These are phyloP conservation scores for Ogataea hybrid DNA, from an alignment of 1,139 yeast species.

Conservation along the genomic window DNA sequence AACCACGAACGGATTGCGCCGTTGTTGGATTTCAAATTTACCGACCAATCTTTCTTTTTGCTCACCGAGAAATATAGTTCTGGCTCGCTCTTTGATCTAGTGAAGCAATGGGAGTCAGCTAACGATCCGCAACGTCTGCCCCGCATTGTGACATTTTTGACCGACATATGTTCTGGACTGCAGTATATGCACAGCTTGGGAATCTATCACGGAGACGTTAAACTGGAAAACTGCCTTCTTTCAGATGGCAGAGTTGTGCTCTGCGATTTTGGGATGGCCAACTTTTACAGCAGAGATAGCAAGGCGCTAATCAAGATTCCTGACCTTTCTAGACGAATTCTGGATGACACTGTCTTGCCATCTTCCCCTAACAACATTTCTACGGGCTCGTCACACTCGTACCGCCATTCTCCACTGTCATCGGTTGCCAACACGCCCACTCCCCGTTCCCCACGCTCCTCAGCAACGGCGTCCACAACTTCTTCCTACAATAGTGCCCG, in stretches of 20 bases:
- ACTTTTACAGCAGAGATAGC: conserved; percentile 19
- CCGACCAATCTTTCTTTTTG: conserved; percentile 65
- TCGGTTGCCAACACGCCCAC: conserved; percentile 1
- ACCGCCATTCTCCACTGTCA: conserved; percentile 3
- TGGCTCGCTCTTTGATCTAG: conserved; percentile 81
- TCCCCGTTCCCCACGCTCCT: conserved; percentile 6
- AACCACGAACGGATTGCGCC: conserved; percentile 66
- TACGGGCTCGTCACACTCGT: conserved; percentile 2
- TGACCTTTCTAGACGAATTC: conserved; percentile 15
- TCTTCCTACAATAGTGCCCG: conserved; percentile 6
- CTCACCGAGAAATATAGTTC: conserved; percentile 69
- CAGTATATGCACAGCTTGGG: conserved; percentile 69
- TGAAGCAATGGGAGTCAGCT: conserved; percentile 60
- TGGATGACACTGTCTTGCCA: conserved; percentile 7
- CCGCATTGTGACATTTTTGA: conserved; percentile 37
- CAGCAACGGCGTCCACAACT: conserved; percentile 7
- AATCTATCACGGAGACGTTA: conserved; percentile 86
- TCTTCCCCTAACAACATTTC: not conserved
- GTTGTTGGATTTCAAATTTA: conserved; percentile 59
- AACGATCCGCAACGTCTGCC: conserved; percentile 31
- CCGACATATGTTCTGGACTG: conserved; percentile 62
- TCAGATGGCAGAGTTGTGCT: conserved; percentile 47
- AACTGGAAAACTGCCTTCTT: conserved; percentile 79
- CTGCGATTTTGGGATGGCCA: conserved; percentile 87
- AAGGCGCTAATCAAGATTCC: conserved; percentile 10